A percentile compares a stretch with the other conserved stretches of the same genome.
These are phyloP conservation scores for Darksidea phi DNA, from an alignment of 495 filamentous ascomycete genomes.

Conservation along the genomic window DNA sequence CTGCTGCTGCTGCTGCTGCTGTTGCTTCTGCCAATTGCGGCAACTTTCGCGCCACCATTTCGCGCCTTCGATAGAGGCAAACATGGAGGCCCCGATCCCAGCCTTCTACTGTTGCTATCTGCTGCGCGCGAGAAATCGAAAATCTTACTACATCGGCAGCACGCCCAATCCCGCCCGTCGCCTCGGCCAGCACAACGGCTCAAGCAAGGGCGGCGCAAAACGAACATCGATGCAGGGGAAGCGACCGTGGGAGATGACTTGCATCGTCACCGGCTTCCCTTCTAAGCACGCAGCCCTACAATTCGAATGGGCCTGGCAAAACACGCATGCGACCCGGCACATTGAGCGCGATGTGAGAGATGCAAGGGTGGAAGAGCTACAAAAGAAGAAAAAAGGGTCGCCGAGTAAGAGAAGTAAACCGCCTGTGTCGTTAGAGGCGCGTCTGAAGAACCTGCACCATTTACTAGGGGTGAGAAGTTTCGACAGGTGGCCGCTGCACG, in stretches of 20 bases:
- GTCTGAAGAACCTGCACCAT: constrained; percentile 73
- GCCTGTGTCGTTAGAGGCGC: constrained; percentile 56
- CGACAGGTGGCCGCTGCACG: constrained; percentile 70
- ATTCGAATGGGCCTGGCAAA: constrained; percentile 97
- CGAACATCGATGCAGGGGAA: constrained; percentile 59
- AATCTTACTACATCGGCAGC: constrained; percentile 78
- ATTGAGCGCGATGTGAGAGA: constrained; percentile 51
- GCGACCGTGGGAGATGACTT: constrained; percentile 91
- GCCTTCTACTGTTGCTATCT: constrained; percentile 82
- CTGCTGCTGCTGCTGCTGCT: constrained; percentile 1
- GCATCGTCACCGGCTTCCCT: constrained; percentile 84
- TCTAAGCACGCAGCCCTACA: constrained; percentile 83
- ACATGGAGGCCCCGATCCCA: constrained; percentile 51
- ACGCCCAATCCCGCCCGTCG: constrained; percentile 83
- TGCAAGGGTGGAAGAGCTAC: constrained; percentile 9
- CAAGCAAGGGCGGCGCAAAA: constrained; percentile 71
- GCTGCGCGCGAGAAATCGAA: constrained; percentile 69
- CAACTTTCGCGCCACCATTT: not conserved
- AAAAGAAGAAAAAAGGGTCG: constrained; percentile 41
- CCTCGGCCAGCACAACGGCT: constrained; percentile 86
- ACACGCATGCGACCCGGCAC: constrained; percentile 72
- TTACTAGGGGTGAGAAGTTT: constrained; percentile 78
- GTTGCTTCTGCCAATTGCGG: not conserved
- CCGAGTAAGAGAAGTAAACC: constrained; percentile 47
- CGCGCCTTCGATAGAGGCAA: not conserved